phyloP scores from a whole-genome alignment of 148 eudicot genomes.

The Selenicereus undatus region DNA sequence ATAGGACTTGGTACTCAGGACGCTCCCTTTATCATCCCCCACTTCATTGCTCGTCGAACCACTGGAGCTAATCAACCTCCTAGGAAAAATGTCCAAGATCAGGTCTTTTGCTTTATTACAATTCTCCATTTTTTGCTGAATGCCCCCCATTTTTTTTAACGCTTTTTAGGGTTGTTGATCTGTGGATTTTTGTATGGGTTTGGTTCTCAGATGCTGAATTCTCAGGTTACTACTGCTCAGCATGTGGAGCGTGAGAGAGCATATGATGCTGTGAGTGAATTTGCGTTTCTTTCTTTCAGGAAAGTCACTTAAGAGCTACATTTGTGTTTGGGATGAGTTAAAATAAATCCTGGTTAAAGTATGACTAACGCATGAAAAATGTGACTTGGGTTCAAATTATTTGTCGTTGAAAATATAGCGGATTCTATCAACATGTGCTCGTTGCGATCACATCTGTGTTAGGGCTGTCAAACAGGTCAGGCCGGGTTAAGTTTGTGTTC shows the following conservation, averaged over 20 bases:
- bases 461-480: too few species aligned
- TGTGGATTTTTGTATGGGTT: conserved; percentile 9
- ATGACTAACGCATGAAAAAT: neutral
- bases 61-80: conserved; percentile 61
- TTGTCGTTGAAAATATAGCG: neutral
- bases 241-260: conserved; percentile 94
- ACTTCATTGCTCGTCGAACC: conserved; percentile 87
- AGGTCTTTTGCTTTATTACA: conserved; percentile 33
- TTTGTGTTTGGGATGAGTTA: neutral
- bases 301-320: neutral
- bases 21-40: conserved; percentile 67
- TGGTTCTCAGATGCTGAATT: conserved; percentile 68
- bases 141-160: neutral
- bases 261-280: conserved; percentile 63
- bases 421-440: neutral
- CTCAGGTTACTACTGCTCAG: conserved; percentile 87
- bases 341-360: neutral
- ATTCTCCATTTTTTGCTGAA: neutral
- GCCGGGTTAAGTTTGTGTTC: too few species aligned
- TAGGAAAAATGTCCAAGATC: conserved; percentile 72
- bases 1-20: conserved; percentile 83
- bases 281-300: neutral
- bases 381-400: neutral
- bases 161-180: neutral
- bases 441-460: neutral